These are phyloP conservation scores for Coemansia sp. DNA, from an alignment of 192 early-diverging fungal species.

Conservation along the genomic window DNA sequence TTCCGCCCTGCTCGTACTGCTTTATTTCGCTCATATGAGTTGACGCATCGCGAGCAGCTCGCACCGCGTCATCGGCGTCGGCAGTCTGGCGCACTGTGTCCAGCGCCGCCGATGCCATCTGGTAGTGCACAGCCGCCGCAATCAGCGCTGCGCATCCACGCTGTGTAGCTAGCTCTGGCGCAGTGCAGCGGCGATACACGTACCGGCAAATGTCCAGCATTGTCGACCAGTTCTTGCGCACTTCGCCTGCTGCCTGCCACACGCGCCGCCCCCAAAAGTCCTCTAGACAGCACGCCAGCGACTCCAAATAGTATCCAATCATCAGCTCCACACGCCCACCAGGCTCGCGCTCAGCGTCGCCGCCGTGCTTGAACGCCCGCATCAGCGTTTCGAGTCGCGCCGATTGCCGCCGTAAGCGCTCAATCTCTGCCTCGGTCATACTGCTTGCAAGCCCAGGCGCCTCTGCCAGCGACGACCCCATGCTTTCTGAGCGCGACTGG, in stretches of 20 bases:
- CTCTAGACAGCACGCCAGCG: constrained; percentile 49
- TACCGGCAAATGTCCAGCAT: constrained; percentile 44
- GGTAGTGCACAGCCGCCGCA: constrained; percentile 33
- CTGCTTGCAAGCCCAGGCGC: constrained; percentile 2
- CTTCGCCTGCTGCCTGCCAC: constrained; percentile 21
- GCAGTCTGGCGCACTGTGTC: constrained; percentile 12
- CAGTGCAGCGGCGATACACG: constrained; percentile 21
- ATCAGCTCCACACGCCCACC: constrained; percentile 32
- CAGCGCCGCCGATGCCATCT: constrained; percentile 22
- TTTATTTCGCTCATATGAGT: constrained; percentile 26
- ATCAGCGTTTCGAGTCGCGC: constrained; percentile 25
- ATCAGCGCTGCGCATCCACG: constrained; percentile 39
- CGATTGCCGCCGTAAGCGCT: constrained; percentile 30
- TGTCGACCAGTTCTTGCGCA: constrained; percentile 42
- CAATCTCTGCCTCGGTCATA: constrained; percentile 21
- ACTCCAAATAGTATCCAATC: constrained; percentile 45
- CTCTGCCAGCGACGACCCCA: not conserved
- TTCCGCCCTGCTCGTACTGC: constrained; percentile 17
- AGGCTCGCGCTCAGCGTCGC: constrained; percentile 34
- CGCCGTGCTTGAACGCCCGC: constrained; percentile 44
- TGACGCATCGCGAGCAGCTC: constrained; percentile 15
- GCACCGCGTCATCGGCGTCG: constrained; percentile 3
- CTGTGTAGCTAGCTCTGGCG: constrained; percentile 17
- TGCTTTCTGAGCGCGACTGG: not conserved
- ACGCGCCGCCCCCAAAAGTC: constrained; percentile 43